phyloP scores from a whole-genome alignment of 31 red algal genomes.

The Odonthalia washingtoniensis region DNA sequence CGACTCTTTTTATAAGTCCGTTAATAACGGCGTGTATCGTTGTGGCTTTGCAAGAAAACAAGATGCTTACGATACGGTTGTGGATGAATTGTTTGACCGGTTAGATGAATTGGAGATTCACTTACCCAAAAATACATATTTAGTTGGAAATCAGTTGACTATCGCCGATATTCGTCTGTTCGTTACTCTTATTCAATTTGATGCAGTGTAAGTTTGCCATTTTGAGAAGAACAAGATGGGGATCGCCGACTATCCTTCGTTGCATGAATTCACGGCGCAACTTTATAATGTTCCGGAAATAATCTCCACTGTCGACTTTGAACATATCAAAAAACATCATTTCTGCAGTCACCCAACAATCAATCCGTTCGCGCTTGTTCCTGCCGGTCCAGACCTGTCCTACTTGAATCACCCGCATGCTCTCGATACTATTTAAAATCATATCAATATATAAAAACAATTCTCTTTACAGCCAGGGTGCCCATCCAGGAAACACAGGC shows the following conservation, averaged over 20 bases:
- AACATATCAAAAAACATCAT: slow-evolving; percentile 97
- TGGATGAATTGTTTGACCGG: slow-evolving; percentile 69
- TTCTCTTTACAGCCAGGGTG: slow-evolving; percentile 42
- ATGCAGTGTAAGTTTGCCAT: slow-evolving; percentile 87
- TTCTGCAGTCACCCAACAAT: slow-evolving; percentile 85
- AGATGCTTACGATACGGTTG: slow-evolving; percentile 85
- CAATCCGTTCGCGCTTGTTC: slow-evolving; percentile 88
- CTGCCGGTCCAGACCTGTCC: slow-evolving; percentile 78
- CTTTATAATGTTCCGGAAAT: slow-evolving; percentile 77
- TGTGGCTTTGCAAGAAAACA: slow-evolving; percentile 95
- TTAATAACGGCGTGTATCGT: too few relatives aligned
- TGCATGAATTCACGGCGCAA: slow-evolving; percentile 73
- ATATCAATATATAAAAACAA: neutral
- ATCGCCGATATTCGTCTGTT: slow-evolving; percentile 94
- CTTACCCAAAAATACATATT: slow-evolving; percentile 61
- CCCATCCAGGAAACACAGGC: slow-evolving; percentile 92
- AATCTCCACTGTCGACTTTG: slow-evolving; percentile 68
- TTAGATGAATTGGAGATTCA: slow-evolving; percentile 77
- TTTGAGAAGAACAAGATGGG: slow-evolving; percentile 87
- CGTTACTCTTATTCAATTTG: slow-evolving; percentile 91
- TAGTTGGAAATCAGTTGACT: slow-evolving; percentile 69
- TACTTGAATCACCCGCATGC: slow-evolving; percentile 73
- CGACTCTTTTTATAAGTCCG: slow-evolving; percentile 78
- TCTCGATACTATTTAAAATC: slow-evolving; percentile 51
- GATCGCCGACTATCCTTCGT: slow-evolving; percentile 75